A percentile compares a stretch with the other conserved stretches of the same genome.
These are phyloP conservation scores for Proliferodiscus dingleyae DNA, from an alignment of 2,329 filamentous ascomycete species.

Conservation along the genomic window DNA sequence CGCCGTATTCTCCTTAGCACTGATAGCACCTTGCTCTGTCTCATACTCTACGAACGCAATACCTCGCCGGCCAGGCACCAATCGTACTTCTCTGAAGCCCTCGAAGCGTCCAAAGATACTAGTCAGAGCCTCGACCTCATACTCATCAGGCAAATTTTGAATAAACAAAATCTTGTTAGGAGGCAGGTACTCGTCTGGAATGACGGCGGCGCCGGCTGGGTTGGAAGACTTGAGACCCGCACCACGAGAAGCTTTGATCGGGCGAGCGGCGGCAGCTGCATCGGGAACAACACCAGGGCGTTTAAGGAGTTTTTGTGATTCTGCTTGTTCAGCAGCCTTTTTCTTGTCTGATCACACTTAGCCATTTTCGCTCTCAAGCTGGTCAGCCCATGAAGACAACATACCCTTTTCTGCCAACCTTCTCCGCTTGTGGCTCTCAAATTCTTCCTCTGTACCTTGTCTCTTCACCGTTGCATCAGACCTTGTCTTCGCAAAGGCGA, in stretches of 20 bases:
- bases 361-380: no score
- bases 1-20: conserved; percentile 87
- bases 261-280: conserved; percentile 43
- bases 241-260: conserved; percentile 65
- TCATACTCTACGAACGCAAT: conserved; percentile 98
- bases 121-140: conserved; percentile 73
- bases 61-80: conserved; percentile 79
- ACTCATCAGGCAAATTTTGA: conserved; percentile 84
- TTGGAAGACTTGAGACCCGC: conserved; percentile 73
- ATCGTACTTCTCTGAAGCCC: conserved; percentile 86
- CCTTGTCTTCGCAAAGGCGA: conserved; percentile 74
- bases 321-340: conserved; percentile 75
- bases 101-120: conserved; percentile 84
- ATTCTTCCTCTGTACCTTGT: conserved; percentile 70
- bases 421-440: conserved; percentile 81
- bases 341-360: conserved; percentile 57
- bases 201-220: conserved; percentile 61
- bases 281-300: conserved; percentile 43
- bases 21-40: conserved; percentile 80
- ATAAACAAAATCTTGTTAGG: conserved; percentile 97
- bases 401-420: conserved; percentile 85
- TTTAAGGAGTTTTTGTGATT: conserved; percentile 73
- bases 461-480: conserved; percentile 83
- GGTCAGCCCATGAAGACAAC: conserved; percentile 15
- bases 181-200: conserved; percentile 96